Conservation (phyloP, 1,284 basidiomycete genomes). For the Austroboletus niveus region DNA sequence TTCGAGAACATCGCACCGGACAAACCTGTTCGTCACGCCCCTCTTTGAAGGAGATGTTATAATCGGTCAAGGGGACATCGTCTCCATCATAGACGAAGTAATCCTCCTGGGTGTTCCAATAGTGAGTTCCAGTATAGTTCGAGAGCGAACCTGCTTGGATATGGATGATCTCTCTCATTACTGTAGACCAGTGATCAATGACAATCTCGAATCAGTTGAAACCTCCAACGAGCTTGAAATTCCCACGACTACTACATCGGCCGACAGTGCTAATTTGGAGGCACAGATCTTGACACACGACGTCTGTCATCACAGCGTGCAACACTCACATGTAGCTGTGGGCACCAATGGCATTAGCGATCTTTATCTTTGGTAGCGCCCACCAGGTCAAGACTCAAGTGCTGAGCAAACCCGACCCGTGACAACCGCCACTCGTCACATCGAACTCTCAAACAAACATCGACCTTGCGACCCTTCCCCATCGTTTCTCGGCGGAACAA, state of each 20-base stretch:
- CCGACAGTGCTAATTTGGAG: too few relatives aligned
- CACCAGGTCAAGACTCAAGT: too few relatives aligned
- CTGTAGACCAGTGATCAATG: not conserved
- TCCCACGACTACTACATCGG: slow-evolving; percentile 3
- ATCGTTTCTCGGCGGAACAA: too few relatives aligned
- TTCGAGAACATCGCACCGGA: slow-evolving; percentile 3
- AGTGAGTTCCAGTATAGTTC: slow-evolving; percentile 72
- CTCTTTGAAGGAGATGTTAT: slow-evolving; percentile 65
- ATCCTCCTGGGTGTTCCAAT: slow-evolving; percentile 76
- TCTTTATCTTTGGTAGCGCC: not conserved
- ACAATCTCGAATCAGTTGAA: too few relatives aligned
- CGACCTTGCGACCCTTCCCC: not conserved
- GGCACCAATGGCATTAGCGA: not conserved
- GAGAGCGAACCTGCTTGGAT: slow-evolving; percentile 67
- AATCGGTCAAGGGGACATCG: slow-evolving; percentile 44
- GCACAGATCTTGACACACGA: too few relatives aligned
- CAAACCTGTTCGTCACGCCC: slow-evolving; percentile 48
- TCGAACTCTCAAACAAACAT: not conserved
- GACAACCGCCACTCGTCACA: too few relatives aligned
- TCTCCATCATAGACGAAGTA: slow-evolving; percentile 57
- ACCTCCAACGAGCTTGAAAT: not conserved
- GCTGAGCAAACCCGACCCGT: too few relatives aligned
- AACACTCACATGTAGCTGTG: not conserved
- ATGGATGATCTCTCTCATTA: slow-evolving; percentile 76
- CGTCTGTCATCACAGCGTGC: too few relatives aligned